Percentiles rank a stretch among this genome's conserved stretches.
These are phyloP conservation scores for Saccharomycopsis fermentans DNA, from an alignment of 805 yeast genomes.

Conservation along the genomic window DNA sequence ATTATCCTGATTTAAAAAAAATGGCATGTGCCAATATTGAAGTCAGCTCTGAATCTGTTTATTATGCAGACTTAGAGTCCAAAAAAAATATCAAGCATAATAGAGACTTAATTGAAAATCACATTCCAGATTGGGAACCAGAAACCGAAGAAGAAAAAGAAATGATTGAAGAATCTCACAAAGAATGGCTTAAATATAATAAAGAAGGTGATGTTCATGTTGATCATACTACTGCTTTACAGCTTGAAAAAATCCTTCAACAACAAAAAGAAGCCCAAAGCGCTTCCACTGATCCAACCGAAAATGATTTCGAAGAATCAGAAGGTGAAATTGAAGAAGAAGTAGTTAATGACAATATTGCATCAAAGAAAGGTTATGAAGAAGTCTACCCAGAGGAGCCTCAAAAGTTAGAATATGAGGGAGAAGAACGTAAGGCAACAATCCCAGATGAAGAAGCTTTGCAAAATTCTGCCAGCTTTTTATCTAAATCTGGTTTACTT, in stretches of 20 bases:
- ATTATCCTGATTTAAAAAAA: conserved; percentile 42
- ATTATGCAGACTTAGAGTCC: conserved; percentile 20
- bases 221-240: conserved; percentile 16
- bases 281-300: neutral
- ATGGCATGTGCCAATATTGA: conserved; percentile 57
- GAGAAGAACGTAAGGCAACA: neutral
- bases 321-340: neutral
- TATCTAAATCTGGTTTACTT: neutral
- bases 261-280: neutral
- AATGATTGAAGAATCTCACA: conserved; percentile 14
- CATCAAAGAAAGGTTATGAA: conserved; percentile 4
- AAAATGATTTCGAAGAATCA: neutral
- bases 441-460: neutral
- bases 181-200: conserved; percentile 10
- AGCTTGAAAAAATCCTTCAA: neutral
- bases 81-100: conserved; percentile 13
- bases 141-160: conserved; percentile 19
- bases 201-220: conserved; percentile 22
- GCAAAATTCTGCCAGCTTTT: neutral
- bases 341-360: neutral
- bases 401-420: neutral
- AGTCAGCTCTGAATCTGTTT: conserved; percentile 20
- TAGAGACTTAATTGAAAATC: conserved; percentile 11
- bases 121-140: conserved; percentile 16
- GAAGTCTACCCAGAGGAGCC: conserved; percentile 4